Evolutionary conservation across 192 early-diverging fungal species (phyloP).

Genomic region (Gaertneriomyces sp.): DNA sequence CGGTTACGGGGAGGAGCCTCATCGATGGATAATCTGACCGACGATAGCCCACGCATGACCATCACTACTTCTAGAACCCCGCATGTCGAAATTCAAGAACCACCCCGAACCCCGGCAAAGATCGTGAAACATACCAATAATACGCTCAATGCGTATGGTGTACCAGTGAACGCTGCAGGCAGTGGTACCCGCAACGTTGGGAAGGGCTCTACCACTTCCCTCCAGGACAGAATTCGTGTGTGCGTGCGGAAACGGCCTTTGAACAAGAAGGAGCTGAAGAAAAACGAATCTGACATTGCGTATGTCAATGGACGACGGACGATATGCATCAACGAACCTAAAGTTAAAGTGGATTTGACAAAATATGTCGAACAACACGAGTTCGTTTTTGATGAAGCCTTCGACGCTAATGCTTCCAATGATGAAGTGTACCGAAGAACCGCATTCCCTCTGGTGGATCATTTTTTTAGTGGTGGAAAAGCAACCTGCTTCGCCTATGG

Average conservation of each 20-base stretch:
- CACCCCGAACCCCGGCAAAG: slow-evolving; percentile 3
- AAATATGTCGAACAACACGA: slow-evolving; percentile 91
- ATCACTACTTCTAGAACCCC: too few species aligned
- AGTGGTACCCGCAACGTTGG: not conserved
- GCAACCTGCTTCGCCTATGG: slow-evolving; percentile 97
- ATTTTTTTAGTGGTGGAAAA: slow-evolving; percentile 92
- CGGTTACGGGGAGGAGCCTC: not conserved
- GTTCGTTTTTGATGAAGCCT: slow-evolving; percentile 96
- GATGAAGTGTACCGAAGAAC: slow-evolving; percentile 85
- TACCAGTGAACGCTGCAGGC: slow-evolving; percentile 46
- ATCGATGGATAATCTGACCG: slow-evolving; percentile 5
- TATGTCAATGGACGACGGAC: slow-evolving; percentile 60
- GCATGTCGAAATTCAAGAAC: not conserved
- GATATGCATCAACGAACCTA: slow-evolving; percentile 89
- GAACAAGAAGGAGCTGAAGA: slow-evolving; percentile 78
- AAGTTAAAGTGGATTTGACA: slow-evolving; percentile 93
- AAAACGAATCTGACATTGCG: slow-evolving; percentile 83
- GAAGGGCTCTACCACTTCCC: not conserved
- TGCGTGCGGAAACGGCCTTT: slow-evolving; percentile 95
- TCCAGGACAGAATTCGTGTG: slow-evolving; percentile 82
- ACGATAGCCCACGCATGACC: not conserved
- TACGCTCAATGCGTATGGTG: slow-evolving; percentile 71
- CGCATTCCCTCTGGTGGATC: slow-evolving; percentile 89
- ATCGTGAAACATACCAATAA: slow-evolving; percentile 24
- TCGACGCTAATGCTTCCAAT: slow-evolving; percentile 76